Evolutionary conservation across 495 filamentous ascomycete species (phyloP), one percentile per base, ranked within the genome.

Genomic region (Eremomyces bilateralis): DNA sequence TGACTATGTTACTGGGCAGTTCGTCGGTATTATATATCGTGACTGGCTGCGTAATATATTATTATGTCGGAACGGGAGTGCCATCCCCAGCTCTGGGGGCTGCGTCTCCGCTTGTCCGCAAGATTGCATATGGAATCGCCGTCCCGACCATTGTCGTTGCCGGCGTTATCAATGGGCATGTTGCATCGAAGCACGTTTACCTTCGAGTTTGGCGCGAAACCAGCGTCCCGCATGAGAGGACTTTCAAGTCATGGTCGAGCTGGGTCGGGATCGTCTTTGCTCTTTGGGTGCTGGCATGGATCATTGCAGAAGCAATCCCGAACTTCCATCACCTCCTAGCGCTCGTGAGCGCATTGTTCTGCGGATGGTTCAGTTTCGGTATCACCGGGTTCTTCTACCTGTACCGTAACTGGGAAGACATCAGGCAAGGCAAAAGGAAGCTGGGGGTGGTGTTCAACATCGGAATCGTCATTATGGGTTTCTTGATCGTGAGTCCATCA

Each of bases 41-140:
- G 22, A 67, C 73, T 2, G 70, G 69, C 10, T 61, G 71, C 2
- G 58, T 82, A 16, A 71, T 82, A 41, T 90, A 85, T 57, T 59
- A 53, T 51, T 90, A 68, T 47, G 69, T 71, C 20, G 80, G 81
- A n/a, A 50, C 51, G 1, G 52, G 56, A n/a, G 79, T 85, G 27
- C 42, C 55, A 4, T 71, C 70, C 1, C 80, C 80, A 0, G 77
- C 78, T 3, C 62, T 85, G 0, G 63, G 70, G 12, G 72, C 72
- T 0, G 69, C 75, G 5, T 61, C 67, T 8, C 54, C 57, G 1
- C 19, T 67, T 0, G 49, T 84, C 12, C 64, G 67, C 38, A 81
- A 79, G 52, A 51, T 83, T 24, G 75, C 78, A 2, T 91, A 77
- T 45, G 80, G 80, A 13, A 60, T 90, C 39, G 80, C 79, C 20